Conservation (phyloP, 306 rosid genomes). For the apple (Malus domestica) region DNA sequence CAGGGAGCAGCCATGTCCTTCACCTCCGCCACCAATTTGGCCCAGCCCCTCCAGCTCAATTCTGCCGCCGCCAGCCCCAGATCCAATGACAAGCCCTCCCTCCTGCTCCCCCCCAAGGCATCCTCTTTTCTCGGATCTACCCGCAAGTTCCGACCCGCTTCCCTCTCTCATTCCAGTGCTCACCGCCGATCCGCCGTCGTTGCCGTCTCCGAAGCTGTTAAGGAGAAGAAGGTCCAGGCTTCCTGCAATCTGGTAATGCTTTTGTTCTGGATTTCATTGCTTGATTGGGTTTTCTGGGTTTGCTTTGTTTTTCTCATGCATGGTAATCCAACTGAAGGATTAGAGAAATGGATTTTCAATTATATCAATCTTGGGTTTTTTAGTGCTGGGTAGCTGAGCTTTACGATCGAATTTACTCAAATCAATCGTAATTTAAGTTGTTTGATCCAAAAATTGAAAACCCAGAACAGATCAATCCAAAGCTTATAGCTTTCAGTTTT, state of each 20-base stretch:
- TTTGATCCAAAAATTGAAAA: constrained; percentile 4
- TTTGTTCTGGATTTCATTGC: not conserved
- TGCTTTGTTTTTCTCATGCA: not conserved
- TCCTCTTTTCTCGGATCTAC: constrained; percentile 70
- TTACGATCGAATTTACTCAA: not conserved
- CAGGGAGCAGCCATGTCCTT: constrained; percentile 44
- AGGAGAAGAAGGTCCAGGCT: constrained; percentile 44
- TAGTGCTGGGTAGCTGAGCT: not conserved
- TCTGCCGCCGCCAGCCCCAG: constrained; percentile 46
- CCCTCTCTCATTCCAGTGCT: constrained; percentile 18
- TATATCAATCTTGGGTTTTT: not conserved
- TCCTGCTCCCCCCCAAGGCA: constrained; percentile 18
- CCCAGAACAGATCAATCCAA: not conserved
- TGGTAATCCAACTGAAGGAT: not conserved
- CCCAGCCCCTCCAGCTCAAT: constrained; percentile 49
- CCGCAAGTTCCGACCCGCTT: constrained; percentile 40
- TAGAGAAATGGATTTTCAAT: not conserved
- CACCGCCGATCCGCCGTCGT: constrained; percentile 46
- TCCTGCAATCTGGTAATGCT: constrained; percentile 51
- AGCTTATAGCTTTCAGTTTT: constrained; percentile 1
- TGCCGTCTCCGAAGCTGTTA: constrained; percentile 58
- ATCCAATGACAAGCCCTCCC: constrained; percentile 57
- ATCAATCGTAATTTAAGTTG: not conserved
- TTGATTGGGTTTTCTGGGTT: not conserved
- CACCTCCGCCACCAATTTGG: constrained; percentile 49